Conservation (phyloP, 2,329 filamentous ascomycete species). For the Botrytis sinoallii region DNA sequence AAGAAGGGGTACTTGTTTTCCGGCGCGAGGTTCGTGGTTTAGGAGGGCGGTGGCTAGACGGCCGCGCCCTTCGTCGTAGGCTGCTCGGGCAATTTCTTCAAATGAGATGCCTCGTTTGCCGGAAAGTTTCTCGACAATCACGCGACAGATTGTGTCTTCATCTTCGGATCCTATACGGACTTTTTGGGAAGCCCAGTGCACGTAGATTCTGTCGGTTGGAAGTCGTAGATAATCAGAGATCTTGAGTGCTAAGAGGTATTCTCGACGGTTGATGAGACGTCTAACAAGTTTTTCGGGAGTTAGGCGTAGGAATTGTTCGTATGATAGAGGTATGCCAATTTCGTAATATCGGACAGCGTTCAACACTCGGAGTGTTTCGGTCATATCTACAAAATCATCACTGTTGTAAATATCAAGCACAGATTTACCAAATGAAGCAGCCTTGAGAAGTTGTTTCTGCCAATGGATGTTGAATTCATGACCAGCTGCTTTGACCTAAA, state of each 20-base stretch:
- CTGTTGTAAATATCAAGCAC: constrained; percentile 96
- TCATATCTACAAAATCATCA: constrained; percentile 98
- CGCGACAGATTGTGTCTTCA: constrained; percentile 80
- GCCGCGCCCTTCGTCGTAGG: constrained; percentile 87
- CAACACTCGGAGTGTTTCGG: constrained; percentile 85
- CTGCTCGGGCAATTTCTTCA: constrained; percentile 86
- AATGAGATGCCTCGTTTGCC: constrained; percentile 94
- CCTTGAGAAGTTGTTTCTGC: constrained; percentile 95
- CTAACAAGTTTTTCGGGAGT: constrained; percentile 86
- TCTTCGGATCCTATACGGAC: constrained; percentile 81
- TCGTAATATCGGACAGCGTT: constrained; percentile 92
- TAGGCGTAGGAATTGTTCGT: constrained; percentile 88
- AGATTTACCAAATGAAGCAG: constrained; percentile 95
- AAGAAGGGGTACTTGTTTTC: constrained; percentile 91
- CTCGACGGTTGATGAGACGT: constrained; percentile 80
- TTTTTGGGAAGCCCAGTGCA: constrained; percentile 95
- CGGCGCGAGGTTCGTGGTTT: constrained; percentile 89
- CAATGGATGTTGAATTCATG: constrained; percentile 86
- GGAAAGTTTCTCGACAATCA: constrained; percentile 81
- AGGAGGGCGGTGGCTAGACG: constrained; percentile 87
- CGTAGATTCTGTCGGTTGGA: constrained; percentile 85
- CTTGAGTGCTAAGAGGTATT: constrained; percentile 86
- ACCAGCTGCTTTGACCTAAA: constrained; percentile 73
- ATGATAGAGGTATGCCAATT: constrained; percentile 83
- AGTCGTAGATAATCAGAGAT: constrained; percentile 84